phyloP scores from a whole-genome alignment of 495 filamentous ascomycete genomes.

The Pseudomonodictys pantanalensis region DNA sequence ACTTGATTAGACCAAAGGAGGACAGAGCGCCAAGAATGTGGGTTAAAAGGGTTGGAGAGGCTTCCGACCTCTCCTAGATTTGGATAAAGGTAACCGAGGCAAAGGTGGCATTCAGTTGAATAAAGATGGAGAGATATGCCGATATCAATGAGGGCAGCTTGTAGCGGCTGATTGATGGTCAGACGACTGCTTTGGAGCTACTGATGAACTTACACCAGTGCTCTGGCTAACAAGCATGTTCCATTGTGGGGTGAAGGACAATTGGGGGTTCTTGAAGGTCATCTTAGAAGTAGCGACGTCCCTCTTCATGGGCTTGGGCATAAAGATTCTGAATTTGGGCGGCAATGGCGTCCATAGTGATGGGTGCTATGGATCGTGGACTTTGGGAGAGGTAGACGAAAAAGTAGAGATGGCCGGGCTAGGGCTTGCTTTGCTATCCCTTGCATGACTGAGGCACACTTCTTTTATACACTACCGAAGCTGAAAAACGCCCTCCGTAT shows the following conservation, averaged over 20 bases:
- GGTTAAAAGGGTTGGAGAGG: neutral
- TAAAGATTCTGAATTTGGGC: neutral
- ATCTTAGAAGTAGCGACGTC: neutral
- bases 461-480: neutral
- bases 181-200: neutral
- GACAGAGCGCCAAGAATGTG: constrained; percentile 13
- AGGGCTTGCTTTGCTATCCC: too few species aligned
- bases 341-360: neutral
- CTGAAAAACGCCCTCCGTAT: neutral
- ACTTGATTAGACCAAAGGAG: constrained; percentile 8
- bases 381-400: too few species aligned
- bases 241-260: neutral
- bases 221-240: neutral
- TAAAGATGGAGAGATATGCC: neutral
- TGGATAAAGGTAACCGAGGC: neutral
- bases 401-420: too few species aligned
- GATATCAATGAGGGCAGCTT: neutral
- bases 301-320: neutral
- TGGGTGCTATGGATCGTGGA: neutral
- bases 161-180: neutral
- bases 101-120: neutral
- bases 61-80: neutral
- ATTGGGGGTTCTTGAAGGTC: neutral
- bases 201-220: neutral
- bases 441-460: neutral